These are phyloP conservation scores for Xylaria sp. DNA, from an alignment of 2,329 filamentous ascomycete genomes.

Conservation along the genomic window DNA sequence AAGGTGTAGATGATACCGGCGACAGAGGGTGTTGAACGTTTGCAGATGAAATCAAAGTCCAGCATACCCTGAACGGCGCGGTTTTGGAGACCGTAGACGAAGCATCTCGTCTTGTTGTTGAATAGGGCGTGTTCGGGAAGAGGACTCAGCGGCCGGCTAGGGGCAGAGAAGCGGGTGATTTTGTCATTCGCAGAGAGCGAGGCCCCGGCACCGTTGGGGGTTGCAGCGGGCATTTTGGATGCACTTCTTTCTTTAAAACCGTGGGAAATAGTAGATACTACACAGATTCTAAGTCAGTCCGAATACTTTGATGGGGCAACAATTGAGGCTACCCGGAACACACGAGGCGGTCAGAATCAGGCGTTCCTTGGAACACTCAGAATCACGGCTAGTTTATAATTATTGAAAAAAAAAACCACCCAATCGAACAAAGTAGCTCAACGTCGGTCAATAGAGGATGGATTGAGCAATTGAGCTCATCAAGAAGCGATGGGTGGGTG, in stretches of 20 bases:
- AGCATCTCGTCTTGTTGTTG: slow-evolving; percentile 99
- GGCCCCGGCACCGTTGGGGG: slow-evolving; percentile 62
- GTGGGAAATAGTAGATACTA: slow-evolving; percentile 11
- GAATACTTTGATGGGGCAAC: not conserved
- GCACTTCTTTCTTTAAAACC: slow-evolving; percentile 30
- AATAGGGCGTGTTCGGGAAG: slow-evolving; percentile 90
- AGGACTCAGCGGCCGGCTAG: slow-evolving; percentile 91
- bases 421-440: not conserved
- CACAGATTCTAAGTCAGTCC: slow-evolving; percentile 26
- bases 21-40: slow-evolving; percentile 94
- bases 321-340: not conserved
- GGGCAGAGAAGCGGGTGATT: slow-evolving; percentile 94
- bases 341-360: slow-evolving; percentile 1
- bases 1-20: slow-evolving; percentile 99
- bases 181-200: slow-evolving; percentile 91
- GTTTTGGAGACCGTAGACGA: slow-evolving; percentile 99
- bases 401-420: not conserved
- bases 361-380: not conserved
- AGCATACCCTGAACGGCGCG: slow-evolving; percentile 93
- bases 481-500: not conserved
- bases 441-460: not conserved
- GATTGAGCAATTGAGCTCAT: slow-evolving; percentile 6
- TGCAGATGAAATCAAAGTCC: slow-evolving; percentile 99
- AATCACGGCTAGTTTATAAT: not conserved
- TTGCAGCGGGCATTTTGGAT: slow-evolving; percentile 66